Conservation (phyloP, 306 rosid genomes). For the Morella rubra region DNA sequence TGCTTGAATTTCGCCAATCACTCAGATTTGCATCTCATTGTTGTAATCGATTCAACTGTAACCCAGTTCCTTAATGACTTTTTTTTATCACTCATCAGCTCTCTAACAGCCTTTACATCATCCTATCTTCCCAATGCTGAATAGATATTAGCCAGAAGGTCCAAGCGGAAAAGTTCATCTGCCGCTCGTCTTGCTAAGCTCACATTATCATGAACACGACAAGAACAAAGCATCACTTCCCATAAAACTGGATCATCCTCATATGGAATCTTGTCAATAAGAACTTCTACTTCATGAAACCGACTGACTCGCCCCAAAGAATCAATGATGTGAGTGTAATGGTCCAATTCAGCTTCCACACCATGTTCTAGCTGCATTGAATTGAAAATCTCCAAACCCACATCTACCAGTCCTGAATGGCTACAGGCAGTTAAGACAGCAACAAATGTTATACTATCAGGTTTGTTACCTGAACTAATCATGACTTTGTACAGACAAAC, state of each 20-base stretch:
- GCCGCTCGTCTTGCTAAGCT: constrained; percentile 66
- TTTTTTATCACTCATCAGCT: constrained; percentile 56
- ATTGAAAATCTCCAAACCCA: constrained; percentile 62
- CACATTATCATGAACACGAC: constrained; percentile 64
- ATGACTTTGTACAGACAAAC: constrained; percentile 58
- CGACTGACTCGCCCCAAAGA: constrained; percentile 73
- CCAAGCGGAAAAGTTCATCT: constrained; percentile 57
- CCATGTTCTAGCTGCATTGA: constrained; percentile 55
- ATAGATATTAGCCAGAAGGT: constrained; percentile 74
- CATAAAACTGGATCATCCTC: constrained; percentile 73
- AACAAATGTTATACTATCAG: constrained; percentile 61
- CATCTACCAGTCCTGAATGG: constrained; percentile 75
- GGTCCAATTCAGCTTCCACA: constrained; percentile 55
- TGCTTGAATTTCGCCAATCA: constrained; percentile 14
- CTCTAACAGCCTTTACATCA: constrained; percentile 63
- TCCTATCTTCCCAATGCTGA: constrained; percentile 87
- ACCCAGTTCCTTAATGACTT: constrained; percentile 64
- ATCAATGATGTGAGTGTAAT: constrained; percentile 71
- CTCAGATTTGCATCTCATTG: constrained; percentile 26
- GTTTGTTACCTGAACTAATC: constrained; percentile 56
- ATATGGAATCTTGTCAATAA: constrained; percentile 62
- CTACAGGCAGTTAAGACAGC: constrained; percentile 76
- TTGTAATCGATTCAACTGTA: constrained; percentile 62
- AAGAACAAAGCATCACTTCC: constrained; percentile 81
- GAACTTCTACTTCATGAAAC: constrained; percentile 61